Evolutionary conservation across 148 eudicot species (phyloP), one percentile per base, ranked within the genome.

Genomic region (Dysphania ambrosioides): DNA sequence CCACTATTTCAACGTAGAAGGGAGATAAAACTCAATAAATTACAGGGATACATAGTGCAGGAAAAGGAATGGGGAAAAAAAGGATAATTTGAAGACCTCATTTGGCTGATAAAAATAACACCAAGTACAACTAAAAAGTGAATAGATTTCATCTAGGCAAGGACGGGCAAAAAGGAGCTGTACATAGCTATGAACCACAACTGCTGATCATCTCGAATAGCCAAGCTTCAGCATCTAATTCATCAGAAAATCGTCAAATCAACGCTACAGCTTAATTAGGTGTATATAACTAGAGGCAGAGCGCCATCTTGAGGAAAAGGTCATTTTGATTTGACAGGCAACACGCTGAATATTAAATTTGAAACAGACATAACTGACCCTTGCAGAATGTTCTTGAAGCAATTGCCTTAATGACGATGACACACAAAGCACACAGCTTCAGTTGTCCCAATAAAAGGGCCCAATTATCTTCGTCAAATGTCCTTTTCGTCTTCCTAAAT

Each of bases 401-500:
- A 51, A 47, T 26, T 32, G 15, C 40, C n/a, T 18, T 26, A 38
- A 15, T 68, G 26, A n/a, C 15, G 8, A 35, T 60, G 40, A 18
- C 5, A 32, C 40, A 29, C n/a, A 15, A 23, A 62, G 34, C 40
- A 31, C 23, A 18, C 60, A 66, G 59, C 76, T 66, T 72, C 66
- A 34, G 26, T 26, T 15, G 72, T 26, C 29, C 44, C 61, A 32
- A 47, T 16, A 13, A 15, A 16, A 47, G 53, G 21, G 53, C 53
- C 53, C 53, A 5, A 44, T 53, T 24, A 7, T 40, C 29, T 56
- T 8, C 10, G n/a, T 78, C 66, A 79, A 38, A 59, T 68, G 35
- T 77, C 69, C 27, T 21, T 12, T 16, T 40, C 70, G 51, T 66
- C 77, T 79, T 42, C 68, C 70, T 23, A 73, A n/a, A 12, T 31